phyloP scores from a whole-genome alignment of 345 rosid species.

The Brassica juncea region DNA sequence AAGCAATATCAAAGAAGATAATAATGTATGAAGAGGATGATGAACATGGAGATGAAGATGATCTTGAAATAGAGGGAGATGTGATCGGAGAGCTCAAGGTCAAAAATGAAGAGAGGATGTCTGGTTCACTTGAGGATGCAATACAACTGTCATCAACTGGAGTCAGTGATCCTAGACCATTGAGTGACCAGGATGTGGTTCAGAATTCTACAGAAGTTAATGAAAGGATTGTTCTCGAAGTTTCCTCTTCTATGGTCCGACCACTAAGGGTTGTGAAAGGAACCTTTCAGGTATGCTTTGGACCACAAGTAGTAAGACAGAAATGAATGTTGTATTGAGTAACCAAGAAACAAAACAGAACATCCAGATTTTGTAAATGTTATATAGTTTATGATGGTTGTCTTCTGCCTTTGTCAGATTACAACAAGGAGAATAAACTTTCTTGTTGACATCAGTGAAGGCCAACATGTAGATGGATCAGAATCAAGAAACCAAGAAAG shows the following conservation, averaged over 20 bases:
- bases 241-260: constrained; percentile 85
- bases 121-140: constrained; percentile 54
- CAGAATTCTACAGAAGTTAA: constrained; percentile 54
- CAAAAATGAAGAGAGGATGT: constrained; percentile 45
- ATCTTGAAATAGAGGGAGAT: constrained; percentile 45
- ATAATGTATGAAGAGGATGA: constrained; percentile 63
- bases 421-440: constrained; percentile 88
- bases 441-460: constrained; percentile 58
- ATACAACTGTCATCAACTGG: constrained; percentile 45
- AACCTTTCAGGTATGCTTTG: constrained; percentile 77
- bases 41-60: constrained; percentile 56
- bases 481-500: too few relatives aligned
- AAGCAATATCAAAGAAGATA: constrained; percentile 70
- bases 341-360: not conserved
- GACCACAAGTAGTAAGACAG: not conserved
- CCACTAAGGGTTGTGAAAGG: constrained; percentile 77
- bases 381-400: constrained; percentile 2
- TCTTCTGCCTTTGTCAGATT: constrained; percentile 52
- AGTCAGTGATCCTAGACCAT: constrained; percentile 52
- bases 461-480: too few relatives aligned
- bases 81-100: constrained; percentile 47
- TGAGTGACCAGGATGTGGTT: constrained; percentile 52
- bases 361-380: not conserved
- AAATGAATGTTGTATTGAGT: not conserved
- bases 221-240: constrained; percentile 86